Percentiles rank a stretch among this genome's conserved stretches.
phyloP scores from a whole-genome alignment of 106 monocot genomes.

The Gastrodia elata region DNA sequence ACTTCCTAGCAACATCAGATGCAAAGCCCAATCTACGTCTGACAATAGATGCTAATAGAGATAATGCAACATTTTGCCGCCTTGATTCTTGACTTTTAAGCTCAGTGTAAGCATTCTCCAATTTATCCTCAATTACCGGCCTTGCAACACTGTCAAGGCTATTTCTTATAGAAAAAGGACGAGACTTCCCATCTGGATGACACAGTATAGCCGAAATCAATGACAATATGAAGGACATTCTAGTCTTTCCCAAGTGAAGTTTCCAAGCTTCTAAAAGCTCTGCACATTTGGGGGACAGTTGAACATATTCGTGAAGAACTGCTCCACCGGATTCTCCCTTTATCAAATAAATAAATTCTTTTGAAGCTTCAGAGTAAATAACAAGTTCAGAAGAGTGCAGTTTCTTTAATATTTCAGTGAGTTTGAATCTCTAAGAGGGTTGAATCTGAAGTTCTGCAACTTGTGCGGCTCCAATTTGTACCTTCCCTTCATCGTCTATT shows the following conservation, averaged over 20 bases:
- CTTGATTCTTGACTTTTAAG: conserved; percentile 45
- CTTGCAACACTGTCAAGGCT: conserved; percentile 53
- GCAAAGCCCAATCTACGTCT: conserved; percentile 50
- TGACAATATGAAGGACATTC: conserved; percentile 38
- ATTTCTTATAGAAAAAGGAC: conserved; percentile 18
- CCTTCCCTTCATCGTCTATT: neutral
- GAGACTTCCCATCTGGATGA: conserved; percentile 50
- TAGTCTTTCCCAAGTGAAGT: conserved; percentile 59
- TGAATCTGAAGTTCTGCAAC: neutral
- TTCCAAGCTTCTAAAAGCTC: conserved; percentile 73
- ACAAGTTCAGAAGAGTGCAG: conserved; percentile 46
- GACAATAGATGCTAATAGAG: conserved; percentile 51
- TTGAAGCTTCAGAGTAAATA: conserved; percentile 56
- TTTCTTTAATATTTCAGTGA: conserved; percentile 50
- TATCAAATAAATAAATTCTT: conserved; percentile 53
- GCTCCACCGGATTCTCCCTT: conserved; percentile 35
- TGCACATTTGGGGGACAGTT: conserved; percentile 39
- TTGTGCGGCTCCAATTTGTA: neutral
- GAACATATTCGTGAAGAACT: conserved; percentile 43
- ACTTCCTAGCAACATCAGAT: conserved; percentile 61
- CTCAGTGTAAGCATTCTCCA: conserved; percentile 57
- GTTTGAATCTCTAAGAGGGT: conserved; percentile 29
- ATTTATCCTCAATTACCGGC: conserved; percentile 31
- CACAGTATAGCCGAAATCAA: conserved; percentile 43
- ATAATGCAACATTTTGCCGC: conserved; percentile 57